Base-by-base conservation (phyloP, 2,329 filamentous ascomycete genomes). In the Cercospora sp. region DNA sequence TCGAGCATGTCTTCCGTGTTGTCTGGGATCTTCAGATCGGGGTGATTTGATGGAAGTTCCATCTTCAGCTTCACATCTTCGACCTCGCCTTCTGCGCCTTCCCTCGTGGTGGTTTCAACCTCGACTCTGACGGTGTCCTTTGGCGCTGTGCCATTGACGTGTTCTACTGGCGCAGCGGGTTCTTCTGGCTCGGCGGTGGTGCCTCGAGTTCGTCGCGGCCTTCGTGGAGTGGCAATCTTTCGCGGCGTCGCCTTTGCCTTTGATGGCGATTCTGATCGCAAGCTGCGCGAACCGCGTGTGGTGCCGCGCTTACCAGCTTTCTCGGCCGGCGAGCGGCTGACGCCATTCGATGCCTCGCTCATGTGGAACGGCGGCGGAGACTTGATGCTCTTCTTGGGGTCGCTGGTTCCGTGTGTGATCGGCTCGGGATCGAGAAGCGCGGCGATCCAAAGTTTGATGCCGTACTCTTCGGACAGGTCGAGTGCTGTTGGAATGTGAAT, bases 401-500 rank as follows among this genome's bases (percentile, higher is more conserved):
- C 90, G 72, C 88, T 88, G 28, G 87, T 84, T 63, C 85, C 86
- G 76, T 87, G 87, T 58, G 84, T 84, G 69, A 98, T 97, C 30
- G 93, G 90, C 71, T 90, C 84, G n/a, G 93, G 89, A 78, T 98
- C 94, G 61, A 99, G 86, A 18, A 99, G 86, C n/a, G 95, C 95
- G 66, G 88, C 88, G 73, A 99, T 92, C 95, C 95, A 99, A 55
- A 90, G 85, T 60, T 86, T 81, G 79, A 98, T 93, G 66, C 88
- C 86, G 79, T 98, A 99, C 80, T 98, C 94, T 57, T 91, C 89
- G 62, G 94, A 92, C 12, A 99, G 86, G 67, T 87, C 82, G 55
- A 99, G 86, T 40, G 95, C 95, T 88, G 88, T 82, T 70, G 45
- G 55, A 69, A 40, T 40, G 62, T 67, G 66, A 59, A 68, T 55